phyloP scores from a whole-genome alignment of 805 yeast species.

The Wickerhamiella domercqiae region DNA sequence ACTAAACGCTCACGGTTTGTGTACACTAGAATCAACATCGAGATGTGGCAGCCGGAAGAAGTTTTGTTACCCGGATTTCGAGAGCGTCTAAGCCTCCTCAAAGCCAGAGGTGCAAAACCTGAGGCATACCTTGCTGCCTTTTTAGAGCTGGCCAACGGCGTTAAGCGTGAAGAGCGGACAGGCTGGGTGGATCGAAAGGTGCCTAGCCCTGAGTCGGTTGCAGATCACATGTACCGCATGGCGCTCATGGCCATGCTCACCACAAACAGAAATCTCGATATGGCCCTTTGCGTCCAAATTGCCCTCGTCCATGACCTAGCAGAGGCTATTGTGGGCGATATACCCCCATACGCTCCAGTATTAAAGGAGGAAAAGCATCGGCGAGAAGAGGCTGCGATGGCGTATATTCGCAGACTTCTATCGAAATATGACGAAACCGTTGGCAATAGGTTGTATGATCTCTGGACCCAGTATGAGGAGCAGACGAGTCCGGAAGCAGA shows the following conservation, averaged over 20 bases:
- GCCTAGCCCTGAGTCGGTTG: conserved; percentile 49
- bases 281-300: conserved; percentile 61
- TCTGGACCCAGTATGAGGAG: conserved; percentile 84
- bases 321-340: conserved; percentile 86
- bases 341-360: conserved; percentile 66
- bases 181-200: conserved; percentile 77
- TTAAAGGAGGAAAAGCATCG: conserved; percentile 69
- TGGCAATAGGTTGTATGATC: conserved; percentile 47
- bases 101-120: conserved; percentile 7
- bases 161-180: conserved; percentile 73
- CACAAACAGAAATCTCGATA: conserved; percentile 36
- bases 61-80: not conserved
- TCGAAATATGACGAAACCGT: conserved; percentile 48
- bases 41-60: not conserved
- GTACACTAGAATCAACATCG: not conserved
- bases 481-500: conserved; percentile 68
- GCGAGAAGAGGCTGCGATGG: conserved; percentile 60
- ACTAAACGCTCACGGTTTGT: not conserved
- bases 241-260: conserved; percentile 62
- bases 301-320: conserved; percentile 91
- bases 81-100: not conserved
- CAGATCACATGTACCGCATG: conserved; percentile 97
- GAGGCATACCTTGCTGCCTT: conserved; percentile 28
- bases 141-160: conserved; percentile 50
- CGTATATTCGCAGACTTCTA: conserved; percentile 46